Evolutionary conservation across 2,329 filamentous ascomycete species (phyloP).

Genomic region (Verticillium tricorpus): DNA sequence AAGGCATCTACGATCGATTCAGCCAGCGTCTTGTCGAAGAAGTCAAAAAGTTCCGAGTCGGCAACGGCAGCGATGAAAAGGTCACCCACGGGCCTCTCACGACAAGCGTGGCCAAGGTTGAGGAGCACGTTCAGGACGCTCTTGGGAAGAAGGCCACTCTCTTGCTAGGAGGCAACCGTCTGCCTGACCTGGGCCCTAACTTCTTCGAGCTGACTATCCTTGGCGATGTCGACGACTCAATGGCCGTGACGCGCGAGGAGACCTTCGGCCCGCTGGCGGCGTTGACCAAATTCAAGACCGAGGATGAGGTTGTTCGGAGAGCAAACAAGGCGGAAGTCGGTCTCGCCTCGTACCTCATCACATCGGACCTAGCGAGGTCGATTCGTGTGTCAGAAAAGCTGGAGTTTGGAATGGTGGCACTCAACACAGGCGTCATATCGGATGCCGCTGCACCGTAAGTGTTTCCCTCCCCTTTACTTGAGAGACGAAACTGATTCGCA

Average conservation of each 20-base stretch:
- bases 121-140: constrained; percentile 60
- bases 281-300: constrained; percentile 60
- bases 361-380: constrained; percentile 60
- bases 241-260: constrained; percentile 56
- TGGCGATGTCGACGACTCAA: constrained; percentile 51
- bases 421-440: constrained; percentile 49
- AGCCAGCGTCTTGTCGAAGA: constrained; percentile 51
- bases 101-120: constrained; percentile 60
- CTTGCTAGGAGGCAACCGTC: constrained; percentile 54
- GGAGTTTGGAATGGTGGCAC: constrained; percentile 66
- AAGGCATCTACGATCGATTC: constrained; percentile 72
- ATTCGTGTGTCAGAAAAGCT: constrained; percentile 64
- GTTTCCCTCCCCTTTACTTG: neutral
- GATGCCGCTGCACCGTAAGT: constrained; percentile 21
- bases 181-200: constrained; percentile 59
- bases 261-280: constrained; percentile 62
- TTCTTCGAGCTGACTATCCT: constrained; percentile 69
- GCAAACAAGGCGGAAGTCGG: constrained; percentile 61
- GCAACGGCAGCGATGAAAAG: constrained; percentile 48
- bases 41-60: constrained; percentile 51
- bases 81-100: constrained; percentile 63
- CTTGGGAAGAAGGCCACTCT: constrained; percentile 56
- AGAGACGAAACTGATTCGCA: neutral
- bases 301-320: constrained; percentile 55
- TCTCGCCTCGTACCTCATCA: constrained; percentile 63